Base-by-base conservation (phyloP, 2,329 filamentous ascomycete genomes). In the Fusarium hostae region DNA sequence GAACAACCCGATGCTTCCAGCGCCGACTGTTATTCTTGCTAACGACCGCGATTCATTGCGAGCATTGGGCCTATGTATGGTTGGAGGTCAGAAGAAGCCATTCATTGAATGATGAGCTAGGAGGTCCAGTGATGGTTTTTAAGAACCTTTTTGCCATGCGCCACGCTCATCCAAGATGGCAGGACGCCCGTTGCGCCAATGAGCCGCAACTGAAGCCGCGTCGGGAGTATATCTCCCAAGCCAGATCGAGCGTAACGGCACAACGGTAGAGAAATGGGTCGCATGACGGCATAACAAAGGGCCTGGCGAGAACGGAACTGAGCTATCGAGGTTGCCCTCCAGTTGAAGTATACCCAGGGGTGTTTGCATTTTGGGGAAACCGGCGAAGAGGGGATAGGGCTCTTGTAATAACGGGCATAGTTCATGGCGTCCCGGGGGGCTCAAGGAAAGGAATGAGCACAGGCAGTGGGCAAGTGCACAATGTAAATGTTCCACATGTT, bases 1-100 rank as follows among this genome's bases (percentile, higher is more conserved):
- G 1, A 93, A 96, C 69, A 94, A 97, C 68, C 96, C 95, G 0
- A 95, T 97, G 91, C 83, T 98, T n/a, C 95, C 96, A 2, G 91
- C 95, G 2, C 90, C 91, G 69, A 91, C 89, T 11, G 96, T 99
- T 70, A 89, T 98, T 63, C 86, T 92, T 55, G 90, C 94, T 9
- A 91, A 88, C 67, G 95, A 98, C 78, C 90, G 84, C 61, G 87
- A 90, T 73, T 87, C 89, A 20, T 81, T 91, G 61, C 84, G 86
- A 41, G 87, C 89, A n/a, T 79, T 91, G 20, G 89, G 89, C 1
- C 80, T 91, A n/a, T 90, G 89, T 70, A 83, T 88, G 75, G 88
- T 91, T 9, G 88, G 87, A 24, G 88, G 88, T 0, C 86, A 90
- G 73, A 90, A 90, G 81, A 91, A 90, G 78, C 88, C 88, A 59